phyloP scores from a whole-genome alignment of 2,329 filamentous ascomycete genomes.

The Stachybotrys elegans region DNA sequence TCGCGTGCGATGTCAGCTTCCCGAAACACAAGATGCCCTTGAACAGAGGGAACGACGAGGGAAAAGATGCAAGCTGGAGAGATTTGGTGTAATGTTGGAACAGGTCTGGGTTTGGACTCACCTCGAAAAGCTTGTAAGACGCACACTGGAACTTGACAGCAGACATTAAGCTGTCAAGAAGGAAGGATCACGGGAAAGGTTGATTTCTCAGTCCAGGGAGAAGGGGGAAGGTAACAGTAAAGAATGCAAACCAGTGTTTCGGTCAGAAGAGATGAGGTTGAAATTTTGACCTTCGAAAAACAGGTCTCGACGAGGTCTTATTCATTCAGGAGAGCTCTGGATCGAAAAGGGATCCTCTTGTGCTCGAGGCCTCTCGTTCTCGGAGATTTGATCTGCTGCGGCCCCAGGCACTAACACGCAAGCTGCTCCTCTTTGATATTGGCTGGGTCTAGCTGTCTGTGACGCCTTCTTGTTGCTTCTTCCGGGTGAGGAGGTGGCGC shows the following conservation, averaged over 20 bases:
- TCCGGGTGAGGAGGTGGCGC: slow-evolving; percentile 23
- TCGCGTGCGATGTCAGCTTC: background rate
- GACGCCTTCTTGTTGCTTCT: slow-evolving; percentile 28
- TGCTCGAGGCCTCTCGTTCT: slow-evolving; percentile 21
- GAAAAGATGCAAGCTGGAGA: too few species aligned
- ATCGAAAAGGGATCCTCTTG: slow-evolving; percentile 23
- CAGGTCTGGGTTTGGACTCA: slow-evolving; percentile 39
- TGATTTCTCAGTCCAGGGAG: slow-evolving; percentile 23
- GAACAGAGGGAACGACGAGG: slow-evolving; percentile 14
- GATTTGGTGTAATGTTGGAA: slow-evolving; percentile 24
- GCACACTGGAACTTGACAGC: slow-evolving; percentile 49
- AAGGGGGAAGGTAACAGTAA: slow-evolving; percentile 20
- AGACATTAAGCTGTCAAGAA: slow-evolving; percentile 51
- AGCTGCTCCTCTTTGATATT: slow-evolving; percentile 22
- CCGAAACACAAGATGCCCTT: background rate
- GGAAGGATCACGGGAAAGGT: slow-evolving; percentile 28
- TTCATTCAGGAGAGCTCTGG: slow-evolving; percentile 21
- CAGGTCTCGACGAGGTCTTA: slow-evolving; percentile 33
- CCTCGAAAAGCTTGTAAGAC: slow-evolving; percentile 55
- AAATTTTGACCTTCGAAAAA: slow-evolving; percentile 22
- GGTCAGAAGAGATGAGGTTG: slow-evolving; percentile 23
- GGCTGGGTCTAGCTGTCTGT: slow-evolving; percentile 24
- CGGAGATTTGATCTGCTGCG: slow-evolving; percentile 34
- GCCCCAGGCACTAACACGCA: slow-evolving; percentile 22
- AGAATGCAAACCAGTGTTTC: slow-evolving; percentile 35